A percentile compares a stretch with the other conserved stretches of the same genome.
Conservation (phyloP, 1,284 basidiomycete species). For the Ceratobasidium sp. region DNA sequence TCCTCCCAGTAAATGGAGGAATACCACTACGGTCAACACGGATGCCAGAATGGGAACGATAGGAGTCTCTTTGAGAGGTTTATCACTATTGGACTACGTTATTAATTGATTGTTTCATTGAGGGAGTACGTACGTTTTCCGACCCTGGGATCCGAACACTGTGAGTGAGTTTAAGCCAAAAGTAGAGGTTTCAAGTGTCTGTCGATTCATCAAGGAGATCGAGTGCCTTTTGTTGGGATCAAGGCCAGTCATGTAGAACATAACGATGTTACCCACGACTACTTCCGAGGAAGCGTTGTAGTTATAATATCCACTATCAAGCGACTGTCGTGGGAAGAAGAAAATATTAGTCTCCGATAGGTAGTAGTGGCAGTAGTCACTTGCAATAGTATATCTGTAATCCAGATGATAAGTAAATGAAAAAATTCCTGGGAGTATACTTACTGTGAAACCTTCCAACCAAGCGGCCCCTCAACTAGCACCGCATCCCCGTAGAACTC, state of each 20-base stretch:
- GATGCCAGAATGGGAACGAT: too few relatives aligned
- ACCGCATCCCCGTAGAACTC: constrained; percentile 8
- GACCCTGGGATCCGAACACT: constrained; percentile 1
- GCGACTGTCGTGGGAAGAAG: neutral
- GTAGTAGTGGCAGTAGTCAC: neutral
- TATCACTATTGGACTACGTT: too few relatives aligned
- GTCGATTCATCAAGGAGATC: neutral
- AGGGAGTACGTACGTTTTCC: too few relatives aligned
- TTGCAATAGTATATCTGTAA: constrained; percentile 12
- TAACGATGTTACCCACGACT: neutral
- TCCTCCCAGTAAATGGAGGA: too few relatives aligned
- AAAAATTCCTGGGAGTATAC: neutral
- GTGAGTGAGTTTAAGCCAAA: constrained; percentile 13
- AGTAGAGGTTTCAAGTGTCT: neutral
- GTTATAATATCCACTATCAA: neutral
- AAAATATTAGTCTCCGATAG: neutral
- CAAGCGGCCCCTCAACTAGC: neutral
- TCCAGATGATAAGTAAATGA: neutral
- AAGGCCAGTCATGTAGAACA: constrained; percentile 2
- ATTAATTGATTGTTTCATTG: too few relatives aligned
- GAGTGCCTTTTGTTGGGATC: constrained; percentile 1
- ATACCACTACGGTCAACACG: too few relatives aligned
- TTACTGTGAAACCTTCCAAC: constrained; percentile 1
- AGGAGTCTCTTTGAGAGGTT: too few relatives aligned
- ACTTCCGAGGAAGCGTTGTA: constrained; percentile 12